Base-by-base conservation (phyloP, 768 basidiomycete species). In the Mycena metata region DNA sequence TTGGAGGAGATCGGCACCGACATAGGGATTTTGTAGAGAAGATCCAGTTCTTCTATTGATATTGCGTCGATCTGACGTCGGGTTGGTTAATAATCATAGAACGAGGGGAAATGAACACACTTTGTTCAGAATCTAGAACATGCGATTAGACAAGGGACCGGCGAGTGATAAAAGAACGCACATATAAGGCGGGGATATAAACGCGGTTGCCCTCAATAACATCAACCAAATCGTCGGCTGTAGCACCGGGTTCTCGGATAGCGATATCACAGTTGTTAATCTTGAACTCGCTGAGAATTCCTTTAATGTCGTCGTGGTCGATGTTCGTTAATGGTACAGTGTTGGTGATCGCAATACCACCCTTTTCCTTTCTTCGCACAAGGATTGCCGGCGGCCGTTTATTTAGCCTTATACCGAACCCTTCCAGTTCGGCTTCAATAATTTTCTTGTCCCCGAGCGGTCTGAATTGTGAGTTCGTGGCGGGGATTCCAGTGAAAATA, bases 391-490 rank as follows among this genome's bases (percentile, higher is more conserved):
- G 98, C 2, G 97, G 95, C 70, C 89, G 89, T 82, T 99, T 99
- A 84, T 99, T 99, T 67, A 98, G 83, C 55, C 96, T 88, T 73
- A 98, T 98, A 12, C 97, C 98, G 75, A 99, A 99, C n/a, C 96
- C 96, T 85, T 99, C 98, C 67, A 99, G 82, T 79, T 99, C 98
- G 39, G 84, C 75, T 80, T 98, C 96, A 65, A 99, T 95, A 74
- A 98, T 82, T 65, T 87, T 92, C 76, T 98, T 96, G 83, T 99
- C 97, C 26, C 92, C 94, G 19, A 99, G 88, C n/a, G 98, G 98
- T 82, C 99, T 99, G 41, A 39, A 15, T 39, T 39, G 39, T 39
- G 39, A 39, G 39, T 39, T 39, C 11, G 39, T 10, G 39, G 39
- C 11, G 39, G 39, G 39, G 39, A 15, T 39, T 39, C 39, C 11